Evolutionary conservation across 345 rosid species (phyloP).

Genomic region (Zanthoxylum bungeanum): DNA sequence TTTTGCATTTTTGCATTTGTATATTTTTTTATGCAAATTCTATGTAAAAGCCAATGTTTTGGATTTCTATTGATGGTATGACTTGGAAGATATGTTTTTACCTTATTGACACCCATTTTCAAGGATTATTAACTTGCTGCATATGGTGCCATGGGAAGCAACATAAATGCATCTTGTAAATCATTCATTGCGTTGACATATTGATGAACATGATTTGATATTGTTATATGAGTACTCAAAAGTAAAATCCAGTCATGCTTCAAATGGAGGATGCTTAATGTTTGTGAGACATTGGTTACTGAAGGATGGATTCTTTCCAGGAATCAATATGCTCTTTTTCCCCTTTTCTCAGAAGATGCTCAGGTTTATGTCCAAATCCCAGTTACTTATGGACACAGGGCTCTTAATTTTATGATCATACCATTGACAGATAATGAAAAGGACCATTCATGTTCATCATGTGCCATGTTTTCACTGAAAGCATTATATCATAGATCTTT

Average conservation of each 20-base stretch:
- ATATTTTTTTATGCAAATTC: background rate
- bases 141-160: background rate
- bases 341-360: background rate
- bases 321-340: background rate
- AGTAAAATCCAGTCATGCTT: background rate
- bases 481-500: background rate
- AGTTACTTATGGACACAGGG: background rate
- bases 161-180: background rate
- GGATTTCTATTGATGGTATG: background rate
- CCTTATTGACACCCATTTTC: background rate
- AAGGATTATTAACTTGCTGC: background rate
- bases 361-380: background rate
- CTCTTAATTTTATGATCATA: background rate
- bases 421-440: background rate
- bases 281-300: background rate
- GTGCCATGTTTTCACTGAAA: background rate
- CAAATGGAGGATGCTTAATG: background rate
- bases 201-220: background rate
- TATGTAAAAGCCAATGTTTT: background rate
- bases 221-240: background rate
- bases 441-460: background rate
- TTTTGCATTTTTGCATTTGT: background rate
- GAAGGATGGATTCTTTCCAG: background rate
- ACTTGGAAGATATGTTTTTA: background rate
- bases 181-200: background rate